phyloP scores from a whole-genome alignment of 345 rosid species.

The Isatis tinctoria region DNA sequence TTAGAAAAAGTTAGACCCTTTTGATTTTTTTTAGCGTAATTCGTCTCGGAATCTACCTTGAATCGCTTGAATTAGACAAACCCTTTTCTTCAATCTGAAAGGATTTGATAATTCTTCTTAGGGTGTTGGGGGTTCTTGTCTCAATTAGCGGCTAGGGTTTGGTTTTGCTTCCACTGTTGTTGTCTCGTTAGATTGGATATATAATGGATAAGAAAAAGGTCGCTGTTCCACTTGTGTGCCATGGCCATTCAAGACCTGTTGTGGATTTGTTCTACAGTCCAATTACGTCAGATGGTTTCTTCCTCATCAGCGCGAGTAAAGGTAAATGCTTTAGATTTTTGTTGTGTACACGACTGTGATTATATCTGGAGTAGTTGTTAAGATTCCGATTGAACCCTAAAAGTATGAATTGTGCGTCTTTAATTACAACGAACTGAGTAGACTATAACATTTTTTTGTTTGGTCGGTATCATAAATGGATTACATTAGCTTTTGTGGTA shows the following conservation, averaged over 20 bases:
- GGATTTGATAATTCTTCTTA: background rate
- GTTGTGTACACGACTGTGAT: background rate
- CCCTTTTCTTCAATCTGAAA: background rate
- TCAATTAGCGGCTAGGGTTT: constrained; percentile 11
- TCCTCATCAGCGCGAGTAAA: constrained; percentile 80
- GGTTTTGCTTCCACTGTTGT: background rate
- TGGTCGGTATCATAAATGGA: background rate
- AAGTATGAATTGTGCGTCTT: background rate
- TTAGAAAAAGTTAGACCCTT: background rate
- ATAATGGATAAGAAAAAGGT: constrained; percentile 74
- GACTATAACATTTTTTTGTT: background rate
- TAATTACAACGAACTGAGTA: background rate
- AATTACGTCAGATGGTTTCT: constrained; percentile 74
- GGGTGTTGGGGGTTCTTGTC: background rate
- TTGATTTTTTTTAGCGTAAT: background rate
- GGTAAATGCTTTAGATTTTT: constrained; percentile 34
- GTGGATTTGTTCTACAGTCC: constrained; percentile 76
- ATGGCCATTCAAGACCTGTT: constrained; percentile 83
- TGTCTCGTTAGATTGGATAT: background rate
- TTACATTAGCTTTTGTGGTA: background rate
- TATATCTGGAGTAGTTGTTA: background rate
- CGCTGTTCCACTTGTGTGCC: constrained; percentile 68
- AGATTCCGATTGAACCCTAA: background rate
- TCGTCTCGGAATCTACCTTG: background rate
- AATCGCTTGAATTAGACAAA: background rate